These are phyloP conservation scores for Saccharomycopsis sp. DNA, from an alignment of 805 yeast species.

Conservation along the genomic window DNA sequence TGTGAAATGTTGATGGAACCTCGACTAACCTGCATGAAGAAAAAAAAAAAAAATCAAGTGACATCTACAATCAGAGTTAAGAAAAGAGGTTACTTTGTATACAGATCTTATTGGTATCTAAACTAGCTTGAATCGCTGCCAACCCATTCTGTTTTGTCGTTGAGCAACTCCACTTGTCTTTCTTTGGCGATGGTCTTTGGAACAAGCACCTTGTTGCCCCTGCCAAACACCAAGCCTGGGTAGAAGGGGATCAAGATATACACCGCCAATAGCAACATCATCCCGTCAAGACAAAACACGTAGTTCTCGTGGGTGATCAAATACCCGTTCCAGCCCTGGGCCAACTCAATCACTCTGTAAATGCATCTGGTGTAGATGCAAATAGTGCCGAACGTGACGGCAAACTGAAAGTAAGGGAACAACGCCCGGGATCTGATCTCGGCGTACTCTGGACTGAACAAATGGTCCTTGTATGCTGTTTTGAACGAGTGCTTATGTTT, in stretches of 20 bases:
- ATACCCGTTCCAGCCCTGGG: constrained; percentile 63
- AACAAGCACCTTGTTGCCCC: constrained; percentile 23
- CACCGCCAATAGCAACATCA: constrained; percentile 48
- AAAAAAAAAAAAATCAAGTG: no score
- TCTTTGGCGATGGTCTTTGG: constrained; percentile 8
- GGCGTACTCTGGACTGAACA: constrained; percentile 31
- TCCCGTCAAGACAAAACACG: constrained; percentile 51
- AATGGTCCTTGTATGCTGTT: constrained; percentile 10
- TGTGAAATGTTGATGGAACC: no score
- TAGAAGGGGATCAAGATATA: constrained; percentile 43
- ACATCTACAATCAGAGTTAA: no score
- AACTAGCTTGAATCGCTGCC: no score
- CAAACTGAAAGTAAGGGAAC: constrained; percentile 38
- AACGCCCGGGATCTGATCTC: constrained; percentile 29
- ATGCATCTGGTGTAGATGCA: constrained; percentile 58
- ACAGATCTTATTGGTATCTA: no score
- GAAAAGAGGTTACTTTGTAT: no score
- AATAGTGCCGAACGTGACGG: constrained; percentile 38
- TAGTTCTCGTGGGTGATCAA: constrained; percentile 53
- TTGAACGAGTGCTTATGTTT: constrained; percentile 5
- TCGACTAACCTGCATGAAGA: no score
- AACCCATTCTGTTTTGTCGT: no score
- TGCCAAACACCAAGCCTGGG: constrained; percentile 54
- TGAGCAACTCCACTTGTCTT: neutral
- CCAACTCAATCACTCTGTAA: constrained; percentile 64